phyloP scores from a whole-genome alignment of 257 asterid species.

The Plantago ovata region DNA sequence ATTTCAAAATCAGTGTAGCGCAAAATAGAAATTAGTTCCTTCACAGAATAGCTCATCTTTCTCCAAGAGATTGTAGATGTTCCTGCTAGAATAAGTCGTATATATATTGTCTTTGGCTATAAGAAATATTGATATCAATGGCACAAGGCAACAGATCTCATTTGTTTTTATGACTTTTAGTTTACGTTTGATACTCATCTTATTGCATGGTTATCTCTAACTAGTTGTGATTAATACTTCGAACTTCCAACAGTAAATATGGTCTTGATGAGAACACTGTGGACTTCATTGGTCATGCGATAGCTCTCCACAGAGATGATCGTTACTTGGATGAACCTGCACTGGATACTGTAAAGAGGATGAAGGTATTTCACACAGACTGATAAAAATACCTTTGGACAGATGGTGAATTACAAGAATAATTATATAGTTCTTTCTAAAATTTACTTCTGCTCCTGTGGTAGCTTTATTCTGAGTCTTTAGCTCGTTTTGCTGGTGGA shows the following conservation, averaged over 20 bases:
- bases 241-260: slow-evolving; percentile 48
- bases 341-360: slow-evolving; percentile 77
- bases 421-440: slow-evolving; percentile 10
- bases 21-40: no score
- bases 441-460: slow-evolving; percentile 20
- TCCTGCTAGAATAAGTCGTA: no score
- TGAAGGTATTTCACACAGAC: slow-evolving; percentile 50
- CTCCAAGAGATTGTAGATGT: no score
- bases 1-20: no score
- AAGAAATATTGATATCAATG: no score
- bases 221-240: no score
- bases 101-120: no score
- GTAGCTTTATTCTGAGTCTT: slow-evolving; percentile 85
- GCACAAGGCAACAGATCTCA: no score
- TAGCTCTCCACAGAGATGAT: slow-evolving; percentile 89
- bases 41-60: no score
- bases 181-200: no score
- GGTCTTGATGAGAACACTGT: slow-evolving; percentile 90
- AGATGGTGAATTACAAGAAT: not conserved
- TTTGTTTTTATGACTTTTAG: no score
- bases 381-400: not conserved
- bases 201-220: no score
- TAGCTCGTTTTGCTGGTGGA: slow-evolving; percentile 93
- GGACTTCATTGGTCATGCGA: slow-evolving; percentile 87
- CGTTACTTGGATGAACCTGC: slow-evolving; percentile 87